phyloP scores from a whole-genome alignment of 176 grass and related monocot species.

The Juncus effusus region DNA sequence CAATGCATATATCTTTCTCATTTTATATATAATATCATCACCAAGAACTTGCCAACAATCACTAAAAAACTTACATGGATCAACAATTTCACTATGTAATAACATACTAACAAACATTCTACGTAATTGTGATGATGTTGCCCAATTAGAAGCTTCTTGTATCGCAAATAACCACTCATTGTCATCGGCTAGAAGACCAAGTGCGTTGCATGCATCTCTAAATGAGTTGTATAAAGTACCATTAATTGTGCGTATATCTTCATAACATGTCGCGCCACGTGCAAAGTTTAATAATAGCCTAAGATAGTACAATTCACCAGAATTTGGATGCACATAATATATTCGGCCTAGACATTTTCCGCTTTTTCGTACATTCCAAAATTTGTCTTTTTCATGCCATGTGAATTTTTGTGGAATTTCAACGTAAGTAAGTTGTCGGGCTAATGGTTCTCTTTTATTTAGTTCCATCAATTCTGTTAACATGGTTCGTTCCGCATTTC shows the following conservation, averaged over 20 bases:
- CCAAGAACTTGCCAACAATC: conserved; percentile 4
- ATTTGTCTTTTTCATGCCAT: conserved; percentile 10
- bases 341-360: conserved; percentile 28
- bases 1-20: not conserved
- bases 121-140: not conserved
- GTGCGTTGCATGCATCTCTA: conserved; percentile 29
- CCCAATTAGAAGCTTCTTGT: conserved; percentile 13
- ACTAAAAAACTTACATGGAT: not conserved
- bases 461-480: conserved; percentile 25
- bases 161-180: not conserved
- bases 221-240: conserved; percentile 1
- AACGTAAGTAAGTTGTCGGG: conserved; percentile 26
- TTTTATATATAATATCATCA: conserved; percentile 10
- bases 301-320: conserved; percentile 29
- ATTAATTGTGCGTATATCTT: conserved; percentile 28
- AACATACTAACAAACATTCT: conserved; percentile 19
- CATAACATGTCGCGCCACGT: conserved; percentile 21
- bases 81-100: conserved; percentile 1
- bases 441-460: conserved; percentile 23
- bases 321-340: conserved; percentile 15
- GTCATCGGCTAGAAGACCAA: conserved; percentile 33
- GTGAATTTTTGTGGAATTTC: conserved; percentile 31
- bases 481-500: not conserved
- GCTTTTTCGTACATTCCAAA: not conserved
- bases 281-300: conserved; percentile 29